Base-by-base conservation (phyloP, 306 rosid species). In the Cicer yamashitae region DNA sequence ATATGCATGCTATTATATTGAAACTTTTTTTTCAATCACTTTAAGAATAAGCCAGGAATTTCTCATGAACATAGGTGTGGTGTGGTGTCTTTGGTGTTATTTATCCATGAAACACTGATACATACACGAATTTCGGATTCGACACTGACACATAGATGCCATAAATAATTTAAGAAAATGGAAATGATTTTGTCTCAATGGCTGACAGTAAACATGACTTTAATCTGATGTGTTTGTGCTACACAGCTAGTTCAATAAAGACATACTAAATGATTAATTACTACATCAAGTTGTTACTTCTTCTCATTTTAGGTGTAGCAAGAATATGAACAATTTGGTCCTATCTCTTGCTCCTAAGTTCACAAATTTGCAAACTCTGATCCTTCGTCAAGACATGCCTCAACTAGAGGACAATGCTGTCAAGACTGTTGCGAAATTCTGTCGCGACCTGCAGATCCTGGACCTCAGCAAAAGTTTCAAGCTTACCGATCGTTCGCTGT, bases 401-500 rank as follows among this genome's bases (percentile, higher is more conserved):
- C 96, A 85, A 79, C 97, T 94, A 39, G 88, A 90, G 73, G 98
- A 94, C 68, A 54, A 69, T 73, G 97, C 96, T 68, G 88, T 94
- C 63, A 86, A 87, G 85, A 57, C 88, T 48, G 85, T 94, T 63
- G 80, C 97, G 59, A 81, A 84, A 57, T 88, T 47, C 81, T 94
- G 96, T 73, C 88, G 54, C 12, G 96, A 87, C 65, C 86, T 94
- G 77, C 98, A 94, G 88, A 82, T 86, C 73, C 83, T 94, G 75
- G 96, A 94, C 85, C 96, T 94, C 53, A 89, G 97, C 88, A 94
- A 91, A 87, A 88, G 98, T 82, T 94, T 91, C 86, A 91, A 79
- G 87, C 97, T 94, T 54, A 84, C 84, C 6, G 98, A 91, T 73
- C 37, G 71, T 40, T 94, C 98, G n/a, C 62, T 94, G 6, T 77